A percentile compares a stretch with the other conserved stretches of the same genome.
Evolutionary conservation across 805 yeast species (phyloP).

Genomic region (Phaffomyces thermotolerans): DNA sequence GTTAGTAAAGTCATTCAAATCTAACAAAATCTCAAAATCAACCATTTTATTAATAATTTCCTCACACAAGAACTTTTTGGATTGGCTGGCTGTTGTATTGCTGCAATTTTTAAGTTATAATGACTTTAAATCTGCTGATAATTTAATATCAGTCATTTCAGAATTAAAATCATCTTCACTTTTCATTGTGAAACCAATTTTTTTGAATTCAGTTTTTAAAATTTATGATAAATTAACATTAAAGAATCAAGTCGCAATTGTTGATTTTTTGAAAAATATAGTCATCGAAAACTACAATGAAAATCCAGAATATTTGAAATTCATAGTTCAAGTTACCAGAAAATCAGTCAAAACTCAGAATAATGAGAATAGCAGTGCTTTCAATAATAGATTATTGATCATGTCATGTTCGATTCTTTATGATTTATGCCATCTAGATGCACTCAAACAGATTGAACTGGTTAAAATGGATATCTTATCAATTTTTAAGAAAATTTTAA

Average conservation of each 20-base stretch:
- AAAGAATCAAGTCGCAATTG: constrained; percentile 29
- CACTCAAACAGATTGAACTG: constrained; percentile 31
- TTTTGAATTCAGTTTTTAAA: constrained; percentile 38
- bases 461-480: constrained; percentile 36
- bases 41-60: constrained; percentile 36
- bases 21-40: constrained; percentile 1
- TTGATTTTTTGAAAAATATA: constrained; percentile 29
- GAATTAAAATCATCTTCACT: constrained; percentile 31
- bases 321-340: constrained; percentile 26
- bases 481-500: constrained; percentile 28
- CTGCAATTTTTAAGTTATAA: constrained; percentile 21
- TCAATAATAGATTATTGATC: constrained; percentile 31
- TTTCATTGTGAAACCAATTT: constrained; percentile 34
- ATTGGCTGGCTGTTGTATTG: constrained; percentile 34
- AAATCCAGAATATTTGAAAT: constrained; percentile 30
- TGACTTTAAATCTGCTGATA: constrained; percentile 18
- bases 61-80: constrained; percentile 28
- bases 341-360: background rate
- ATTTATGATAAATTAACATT: constrained; percentile 28
- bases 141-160: constrained; percentile 28
- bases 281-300: constrained; percentile 11
- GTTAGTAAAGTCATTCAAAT: constrained; percentile 28
- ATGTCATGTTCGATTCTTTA: constrained; percentile 37
- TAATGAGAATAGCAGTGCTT: background rate
- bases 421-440: constrained; percentile 40